Conservation (phyloP, 2,329 filamentous ascomycete genomes). For the Penicillium sp. region DNA sequence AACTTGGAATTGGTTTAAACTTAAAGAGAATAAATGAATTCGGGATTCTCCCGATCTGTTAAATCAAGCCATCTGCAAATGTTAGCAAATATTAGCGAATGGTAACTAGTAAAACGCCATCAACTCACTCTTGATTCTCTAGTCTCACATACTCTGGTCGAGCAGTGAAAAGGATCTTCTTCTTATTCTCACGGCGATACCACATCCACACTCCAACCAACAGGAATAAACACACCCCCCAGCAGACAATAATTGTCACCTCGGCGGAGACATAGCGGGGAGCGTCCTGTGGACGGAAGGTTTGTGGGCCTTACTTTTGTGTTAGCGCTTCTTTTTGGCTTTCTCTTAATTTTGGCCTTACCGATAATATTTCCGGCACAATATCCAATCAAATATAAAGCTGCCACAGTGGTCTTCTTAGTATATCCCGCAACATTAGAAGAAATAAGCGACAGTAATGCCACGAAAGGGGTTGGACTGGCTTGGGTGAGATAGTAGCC, state of each 20-base stretch:
- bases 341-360: slow-evolving; percentile 13
- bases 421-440: slow-evolving; percentile 55
- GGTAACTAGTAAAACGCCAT: too few relatives aligned
- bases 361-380: slow-evolving; percentile 56
- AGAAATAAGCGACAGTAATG: slow-evolving; percentile 60
- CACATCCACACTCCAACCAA: slow-evolving; percentile 63
- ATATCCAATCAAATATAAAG: slow-evolving; percentile 43
- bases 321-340: not conserved
- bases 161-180: slow-evolving; percentile 55
- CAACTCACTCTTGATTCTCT: slow-evolving; percentile 62
- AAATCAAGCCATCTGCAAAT: slow-evolving; percentile 54
- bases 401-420: slow-evolving; percentile 48
- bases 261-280: slow-evolving; percentile 63
- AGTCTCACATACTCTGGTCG: slow-evolving; percentile 58
- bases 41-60: slow-evolving; percentile 64
- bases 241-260: slow-evolving; percentile 63
- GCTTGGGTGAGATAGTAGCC: slow-evolving; percentile 66
- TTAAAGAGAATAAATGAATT: slow-evolving; percentile 58
- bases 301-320: slow-evolving; percentile 48
- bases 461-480: slow-evolving; percentile 61
- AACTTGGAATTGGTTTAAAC: not conserved
- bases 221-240: slow-evolving; percentile 52
- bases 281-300: slow-evolving; percentile 56
- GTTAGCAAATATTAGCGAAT: too few relatives aligned
- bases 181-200: slow-evolving; percentile 58